Conservation (phyloP, 2,329 filamentous ascomycete species). For the Scedosporium apiospermum region DNA sequence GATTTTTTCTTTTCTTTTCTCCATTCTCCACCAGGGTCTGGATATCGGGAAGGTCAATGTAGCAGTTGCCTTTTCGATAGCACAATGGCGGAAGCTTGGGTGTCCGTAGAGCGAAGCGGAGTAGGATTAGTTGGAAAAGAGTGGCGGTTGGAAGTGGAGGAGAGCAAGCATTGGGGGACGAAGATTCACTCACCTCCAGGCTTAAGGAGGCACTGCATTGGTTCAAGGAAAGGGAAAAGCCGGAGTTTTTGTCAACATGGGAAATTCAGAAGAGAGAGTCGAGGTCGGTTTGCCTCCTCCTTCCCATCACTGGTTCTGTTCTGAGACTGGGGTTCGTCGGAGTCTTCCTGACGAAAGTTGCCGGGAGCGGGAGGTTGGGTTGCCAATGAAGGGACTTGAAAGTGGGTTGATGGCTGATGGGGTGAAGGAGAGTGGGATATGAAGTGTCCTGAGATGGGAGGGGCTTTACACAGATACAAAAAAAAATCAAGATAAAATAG, state of each 20-base stretch:
- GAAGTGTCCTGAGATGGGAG: no score
- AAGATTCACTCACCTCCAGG: no score
- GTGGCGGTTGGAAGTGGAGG: neutral
- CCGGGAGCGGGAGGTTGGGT: neutral
- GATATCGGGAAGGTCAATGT: neutral
- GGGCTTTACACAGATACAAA: no score
- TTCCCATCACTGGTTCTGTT: neutral
- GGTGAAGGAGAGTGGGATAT: no score
- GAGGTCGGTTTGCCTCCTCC: neutral
- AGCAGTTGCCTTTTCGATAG: neutral
- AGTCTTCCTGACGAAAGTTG: neutral
- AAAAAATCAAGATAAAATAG: no score
- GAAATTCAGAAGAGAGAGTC: no score
- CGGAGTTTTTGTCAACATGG: neutral
- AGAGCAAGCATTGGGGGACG: no score
- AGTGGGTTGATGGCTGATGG: no score
- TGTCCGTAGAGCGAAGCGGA: neutral
- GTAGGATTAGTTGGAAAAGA: neutral
- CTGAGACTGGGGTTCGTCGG: neutral
- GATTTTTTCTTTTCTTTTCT: neutral
- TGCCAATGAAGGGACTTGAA: no score
- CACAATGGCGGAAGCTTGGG: neutral
- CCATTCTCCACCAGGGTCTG: neutral
- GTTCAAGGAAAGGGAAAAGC: neutral
- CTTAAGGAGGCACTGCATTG: no score